Evolutionary conservation across 2,329 filamentous ascomycete species (phyloP).

Genomic region (Cryphonectria japonica): DNA sequence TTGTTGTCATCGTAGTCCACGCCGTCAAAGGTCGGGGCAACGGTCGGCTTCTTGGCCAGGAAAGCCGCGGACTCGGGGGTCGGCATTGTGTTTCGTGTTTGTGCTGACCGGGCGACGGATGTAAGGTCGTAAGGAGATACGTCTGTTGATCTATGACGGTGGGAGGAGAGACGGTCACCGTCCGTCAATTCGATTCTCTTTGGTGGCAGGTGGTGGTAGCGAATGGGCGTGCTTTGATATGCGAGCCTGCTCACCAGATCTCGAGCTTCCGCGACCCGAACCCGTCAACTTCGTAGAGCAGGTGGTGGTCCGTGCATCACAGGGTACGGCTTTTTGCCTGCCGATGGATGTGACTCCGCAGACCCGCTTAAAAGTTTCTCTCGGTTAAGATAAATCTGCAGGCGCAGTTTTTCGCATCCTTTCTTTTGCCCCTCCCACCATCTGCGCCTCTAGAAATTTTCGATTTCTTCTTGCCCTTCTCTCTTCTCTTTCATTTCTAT

Average conservation of each 20-base stretch:
- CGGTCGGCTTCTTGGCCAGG: slow-evolving; percentile 81
- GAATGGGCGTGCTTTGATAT: slow-evolving; percentile 26
- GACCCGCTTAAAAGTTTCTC: slow-evolving; percentile 6
- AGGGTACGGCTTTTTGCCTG: slow-evolving; percentile 18
- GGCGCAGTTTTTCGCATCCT: slow-evolving; percentile 10
- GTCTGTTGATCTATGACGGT: slow-evolving; percentile 9
- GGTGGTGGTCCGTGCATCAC: slow-evolving; percentile 18
- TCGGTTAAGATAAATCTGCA: background rate
- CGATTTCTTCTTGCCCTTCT: slow-evolving; percentile 17
- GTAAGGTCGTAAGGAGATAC: slow-evolving; percentile 1
- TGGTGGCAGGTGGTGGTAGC: slow-evolving; percentile 21
- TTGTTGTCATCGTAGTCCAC: slow-evolving; percentile 85
- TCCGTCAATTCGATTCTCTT: background rate
- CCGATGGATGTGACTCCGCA: slow-evolving; percentile 2
- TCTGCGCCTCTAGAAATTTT: slow-evolving; percentile 20
- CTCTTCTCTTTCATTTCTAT: slow-evolving; percentile 15
- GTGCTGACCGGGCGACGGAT: slow-evolving; percentile 4
- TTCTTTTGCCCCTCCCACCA: background rate
- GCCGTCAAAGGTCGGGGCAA: slow-evolving; percentile 81
- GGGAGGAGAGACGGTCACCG: background rate
- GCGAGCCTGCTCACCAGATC: slow-evolving; percentile 19
- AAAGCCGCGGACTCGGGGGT: slow-evolving; percentile 82
- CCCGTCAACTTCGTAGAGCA: background rate
- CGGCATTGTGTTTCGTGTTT: slow-evolving; percentile 60
- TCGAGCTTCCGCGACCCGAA: background rate